These are phyloP conservation scores for Trametes polyzona DNA, from an alignment of 1,284 basidiomycete species.

Conservation along the genomic window DNA sequence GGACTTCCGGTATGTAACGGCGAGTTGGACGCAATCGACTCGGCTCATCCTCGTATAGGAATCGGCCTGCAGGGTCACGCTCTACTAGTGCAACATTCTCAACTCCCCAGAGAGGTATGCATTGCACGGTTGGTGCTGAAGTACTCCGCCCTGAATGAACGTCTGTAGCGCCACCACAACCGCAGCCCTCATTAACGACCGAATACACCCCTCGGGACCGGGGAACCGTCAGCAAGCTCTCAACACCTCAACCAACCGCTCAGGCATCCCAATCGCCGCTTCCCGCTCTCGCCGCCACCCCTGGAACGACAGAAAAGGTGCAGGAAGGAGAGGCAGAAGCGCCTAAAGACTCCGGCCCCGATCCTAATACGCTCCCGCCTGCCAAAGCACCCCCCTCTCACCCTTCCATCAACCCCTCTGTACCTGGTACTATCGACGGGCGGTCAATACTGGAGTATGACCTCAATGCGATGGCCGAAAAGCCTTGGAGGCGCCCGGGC, in stretches of 20 bases:
- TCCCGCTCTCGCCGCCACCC: constrained; percentile 33
- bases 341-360: constrained; percentile 44
- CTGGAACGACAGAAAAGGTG: constrained; percentile 27
- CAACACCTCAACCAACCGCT: constrained; percentile 31
- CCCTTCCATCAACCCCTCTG: constrained; percentile 72
- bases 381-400: constrained; percentile 74
- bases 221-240: constrained; percentile 43
- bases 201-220: constrained; percentile 90
- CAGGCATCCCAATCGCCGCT: constrained; percentile 29
- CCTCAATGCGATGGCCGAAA: constrained; percentile 79
- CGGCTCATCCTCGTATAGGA: constrained; percentile 7
- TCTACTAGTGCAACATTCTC: constrained; percentile 38
- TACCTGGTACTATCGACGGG: constrained; percentile 72
- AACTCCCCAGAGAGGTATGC: constrained; percentile 46
- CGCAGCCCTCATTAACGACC: constrained; percentile 75
- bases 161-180: constrained; percentile 33
- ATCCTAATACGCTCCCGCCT: constrained; percentile 65
- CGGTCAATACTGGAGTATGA: constrained; percentile 91
- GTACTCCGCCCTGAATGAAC: neutral
- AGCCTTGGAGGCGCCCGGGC: constrained; percentile 93
- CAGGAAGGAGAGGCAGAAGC: constrained; percentile 29
- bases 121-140: neutral
- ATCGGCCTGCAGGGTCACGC: constrained; percentile 31
- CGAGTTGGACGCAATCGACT: too few species aligned
- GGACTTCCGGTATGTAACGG: constrained; percentile 65